These are phyloP conservation scores for Penicillium cinerascens DNA, from an alignment of 495 filamentous ascomycete genomes.

Conservation along the genomic window DNA sequence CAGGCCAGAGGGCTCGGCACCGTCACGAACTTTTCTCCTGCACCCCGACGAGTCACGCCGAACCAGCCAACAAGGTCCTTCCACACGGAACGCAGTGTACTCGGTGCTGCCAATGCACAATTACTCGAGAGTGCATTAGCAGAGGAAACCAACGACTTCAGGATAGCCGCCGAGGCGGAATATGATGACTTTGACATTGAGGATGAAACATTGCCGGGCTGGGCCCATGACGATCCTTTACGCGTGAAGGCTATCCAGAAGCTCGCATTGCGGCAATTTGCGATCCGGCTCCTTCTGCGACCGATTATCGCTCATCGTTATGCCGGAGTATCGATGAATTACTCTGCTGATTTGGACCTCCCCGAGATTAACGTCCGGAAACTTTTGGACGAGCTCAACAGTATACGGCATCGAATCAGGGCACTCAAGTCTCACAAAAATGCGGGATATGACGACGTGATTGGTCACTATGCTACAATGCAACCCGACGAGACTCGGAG, in stretches of 20 bases:
- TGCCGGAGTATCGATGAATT: conserved; percentile 34
- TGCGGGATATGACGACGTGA: conserved; percentile 28
- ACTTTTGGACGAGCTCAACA: conserved; percentile 33
- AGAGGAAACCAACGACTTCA: background rate
- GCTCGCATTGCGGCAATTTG: conserved; percentile 43
- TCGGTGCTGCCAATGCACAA: conserved; percentile 8
- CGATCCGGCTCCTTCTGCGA: conserved; percentile 38
- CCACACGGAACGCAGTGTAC: conserved; percentile 15
- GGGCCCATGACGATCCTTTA: conserved; percentile 28
- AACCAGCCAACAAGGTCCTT: conserved; percentile 20
- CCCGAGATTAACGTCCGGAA: conserved; percentile 31
- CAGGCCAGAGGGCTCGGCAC: conserved; percentile 26
- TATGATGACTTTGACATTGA: conserved; percentile 3
- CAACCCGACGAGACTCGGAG: conserved; percentile 10
- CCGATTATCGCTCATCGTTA: conserved; percentile 42
- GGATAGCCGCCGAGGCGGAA: background rate
- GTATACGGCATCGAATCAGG: conserved; percentile 28
- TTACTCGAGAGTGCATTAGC: conserved; percentile 3
- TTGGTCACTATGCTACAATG: conserved; percentile 15
- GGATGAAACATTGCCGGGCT: conserved; percentile 21
- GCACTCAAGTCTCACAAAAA: conserved; percentile 20
- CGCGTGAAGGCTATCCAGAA: conserved; percentile 42
- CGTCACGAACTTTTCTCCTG: conserved; percentile 3
- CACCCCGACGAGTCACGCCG: conserved; percentile 6
- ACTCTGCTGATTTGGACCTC: conserved; percentile 21